Evolutionary conservation across 805 yeast species (phyloP).

Genomic region (Starmerella powellii): DNA sequence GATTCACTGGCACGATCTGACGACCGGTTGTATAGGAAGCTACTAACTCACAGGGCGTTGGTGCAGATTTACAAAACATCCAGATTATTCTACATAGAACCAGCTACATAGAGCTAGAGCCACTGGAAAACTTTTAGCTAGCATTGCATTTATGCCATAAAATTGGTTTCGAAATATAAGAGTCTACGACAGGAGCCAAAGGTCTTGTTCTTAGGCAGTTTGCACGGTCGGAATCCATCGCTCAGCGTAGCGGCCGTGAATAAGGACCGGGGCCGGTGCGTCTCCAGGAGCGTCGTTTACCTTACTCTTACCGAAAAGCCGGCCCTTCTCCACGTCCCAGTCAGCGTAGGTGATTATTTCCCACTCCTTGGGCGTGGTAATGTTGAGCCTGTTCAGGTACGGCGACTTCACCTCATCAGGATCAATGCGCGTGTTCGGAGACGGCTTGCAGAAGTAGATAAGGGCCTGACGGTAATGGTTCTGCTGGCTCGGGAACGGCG

Average conservation of each 20-base stretch:
- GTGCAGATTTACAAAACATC: no score
- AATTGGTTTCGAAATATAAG: no score
- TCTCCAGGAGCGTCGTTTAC: constrained; percentile 31
- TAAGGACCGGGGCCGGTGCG: constrained; percentile 31
- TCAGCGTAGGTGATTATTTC: constrained; percentile 32
- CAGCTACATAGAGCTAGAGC: no score
- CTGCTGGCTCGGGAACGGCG: constrained; percentile 36
- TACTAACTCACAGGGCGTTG: no score
- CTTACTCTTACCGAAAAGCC: constrained; percentile 34
- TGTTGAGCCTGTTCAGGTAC: constrained; percentile 30
- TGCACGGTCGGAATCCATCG: constrained; percentile 32
- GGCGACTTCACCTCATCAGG: constrained; percentile 35
- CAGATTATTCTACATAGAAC: no score
- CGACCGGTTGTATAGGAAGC: no score
- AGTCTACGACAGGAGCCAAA: no score
- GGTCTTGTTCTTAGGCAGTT: neutral
- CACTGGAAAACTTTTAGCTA: no score
- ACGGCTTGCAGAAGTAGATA: constrained; percentile 36
- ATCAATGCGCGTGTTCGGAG: constrained; percentile 31
- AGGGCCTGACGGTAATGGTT: constrained; percentile 31
- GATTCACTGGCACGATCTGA: no score
- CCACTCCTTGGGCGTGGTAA: constrained; percentile 28
- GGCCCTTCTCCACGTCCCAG: constrained; percentile 40
- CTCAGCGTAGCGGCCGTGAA: constrained; percentile 35
- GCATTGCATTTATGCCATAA: no score